phyloP scores from a whole-genome alignment of 2,329 filamentous ascomycete species.

The Colletotrichum liriopes region DNA sequence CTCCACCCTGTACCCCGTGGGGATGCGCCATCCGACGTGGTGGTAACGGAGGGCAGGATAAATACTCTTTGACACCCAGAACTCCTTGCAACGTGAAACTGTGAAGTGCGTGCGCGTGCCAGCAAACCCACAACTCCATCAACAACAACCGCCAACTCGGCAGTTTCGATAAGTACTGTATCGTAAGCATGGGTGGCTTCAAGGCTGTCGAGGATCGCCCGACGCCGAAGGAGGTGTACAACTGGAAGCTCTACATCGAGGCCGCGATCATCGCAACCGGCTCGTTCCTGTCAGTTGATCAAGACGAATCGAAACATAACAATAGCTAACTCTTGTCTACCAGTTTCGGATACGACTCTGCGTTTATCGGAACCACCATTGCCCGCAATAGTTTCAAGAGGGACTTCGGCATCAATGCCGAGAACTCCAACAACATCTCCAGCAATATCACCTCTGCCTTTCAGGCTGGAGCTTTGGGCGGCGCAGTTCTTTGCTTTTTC shows the following conservation, averaged over 20 bases:
- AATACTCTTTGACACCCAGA: conserved; percentile 37
- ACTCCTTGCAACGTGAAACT: conserved; percentile 2
- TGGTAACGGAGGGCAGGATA: conserved; percentile 30
- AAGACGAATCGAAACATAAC: conserved; percentile 26
- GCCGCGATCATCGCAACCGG: conserved; percentile 65
- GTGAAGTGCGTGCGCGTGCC: not conserved
- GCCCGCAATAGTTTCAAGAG: conserved; percentile 62
- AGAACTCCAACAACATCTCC: conserved; percentile 51
- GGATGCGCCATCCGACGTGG: conserved; percentile 37
- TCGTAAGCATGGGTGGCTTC: conserved; percentile 54
- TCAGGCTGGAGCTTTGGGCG: conserved; percentile 68
- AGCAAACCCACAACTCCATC: not conserved
- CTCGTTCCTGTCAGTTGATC: conserved; percentile 54
- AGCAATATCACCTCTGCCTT: conserved; percentile 64
- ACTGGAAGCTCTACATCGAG: conserved; percentile 66
- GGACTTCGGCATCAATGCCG: conserved; percentile 54
- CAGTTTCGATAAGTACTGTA: not conserved
- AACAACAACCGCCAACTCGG: not conserved
- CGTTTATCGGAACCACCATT: conserved; percentile 70
- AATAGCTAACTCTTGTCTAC: not conserved
- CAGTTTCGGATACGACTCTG: conserved; percentile 68
- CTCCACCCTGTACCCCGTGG: conserved; percentile 37
- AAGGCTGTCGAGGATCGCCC: conserved; percentile 69
- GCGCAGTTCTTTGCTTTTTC: conserved; percentile 64
- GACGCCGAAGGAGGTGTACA: conserved; percentile 70